A percentile compares a stretch with the other conserved stretches of the same genome.
phyloP scores from a whole-genome alignment of 345 rosid species.

The Salix udensis region DNA sequence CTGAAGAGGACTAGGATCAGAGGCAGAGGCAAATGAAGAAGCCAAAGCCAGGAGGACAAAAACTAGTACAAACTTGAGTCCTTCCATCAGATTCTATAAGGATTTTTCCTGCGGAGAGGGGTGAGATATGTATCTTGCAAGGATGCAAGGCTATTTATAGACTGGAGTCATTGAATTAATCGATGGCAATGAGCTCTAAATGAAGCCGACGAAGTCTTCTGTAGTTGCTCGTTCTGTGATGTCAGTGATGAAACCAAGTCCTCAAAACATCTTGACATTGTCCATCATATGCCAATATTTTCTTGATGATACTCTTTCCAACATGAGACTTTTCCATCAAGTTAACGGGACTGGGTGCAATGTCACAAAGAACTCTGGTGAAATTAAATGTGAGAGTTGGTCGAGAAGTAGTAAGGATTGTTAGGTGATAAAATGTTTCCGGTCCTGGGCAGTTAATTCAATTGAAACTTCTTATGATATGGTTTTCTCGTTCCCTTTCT shows the following conservation, averaged over 20 bases:
- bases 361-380: no score
- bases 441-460: no score
- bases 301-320: no score
- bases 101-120: neutral
- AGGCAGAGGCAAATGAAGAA: neutral
- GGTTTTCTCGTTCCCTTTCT: no score
- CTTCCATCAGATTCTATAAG: neutral
- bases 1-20: constrained; percentile 12
- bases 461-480: no score
- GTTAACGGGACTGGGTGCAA: no score
- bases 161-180: neutral
- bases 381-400: no score
- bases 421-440: no score
- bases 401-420: no score
- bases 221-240: neutral
- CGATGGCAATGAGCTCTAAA: neutral
- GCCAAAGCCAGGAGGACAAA: neutral
- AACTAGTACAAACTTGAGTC: neutral
- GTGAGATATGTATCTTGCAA: neutral
- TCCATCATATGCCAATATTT: no score
- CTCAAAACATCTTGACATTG: no score
- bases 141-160: neutral
- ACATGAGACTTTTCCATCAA: no score
- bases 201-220: neutral
- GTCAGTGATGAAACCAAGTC: neutral